Evolutionary conservation across 106 monocot genomes (phyloP), one percentile per base, ranked within the genome.

Genomic region (Platanthera zijinensis): DNA sequence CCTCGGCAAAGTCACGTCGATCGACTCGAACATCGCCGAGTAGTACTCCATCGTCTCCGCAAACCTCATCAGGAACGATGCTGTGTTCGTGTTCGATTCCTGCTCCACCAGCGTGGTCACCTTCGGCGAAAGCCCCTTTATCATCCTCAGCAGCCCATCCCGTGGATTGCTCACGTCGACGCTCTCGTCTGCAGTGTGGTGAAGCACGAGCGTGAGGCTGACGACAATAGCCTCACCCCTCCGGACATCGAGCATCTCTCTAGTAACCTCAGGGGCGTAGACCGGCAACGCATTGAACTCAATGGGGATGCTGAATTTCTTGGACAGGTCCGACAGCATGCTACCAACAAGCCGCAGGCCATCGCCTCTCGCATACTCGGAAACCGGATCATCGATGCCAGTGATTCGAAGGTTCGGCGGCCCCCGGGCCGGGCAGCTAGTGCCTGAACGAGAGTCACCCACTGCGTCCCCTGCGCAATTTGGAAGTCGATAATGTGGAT

Each of bases 401-500:
- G 96, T 96, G 73, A 96, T 96, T 57, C 93, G 76, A 22, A 96
- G 80, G 73, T 82, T 87, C 21, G 96, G 96, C 0, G 93, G 90
- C 11, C 96, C 0, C 87, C 84, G 10, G 96, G 92, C 46, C 90
- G 82, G 10, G 90, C 93, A 8, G 95, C 91, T 7, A 95, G 63
- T 2, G 95, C 95, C 74, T 95, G 95, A 69, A 95, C 89, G 67
- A 95, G 73, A 21, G 95, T 95, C 28, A 90, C 69, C 95, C 95
- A 95, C 68, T 95, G 95, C 3, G 95, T 89, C 12, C 95, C 95
- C 67, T 92, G 91, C 14, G 89, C 85, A 46, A 95, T 91, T 75
- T 91, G 89, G 62, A 95, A 95, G 75, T 95, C 95, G 57, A 95
- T 83, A n/a, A 95, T 91, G 83, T 95, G 95, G 72, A 92, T 85